Conservation (phyloP, 2,329 filamentous ascomycete genomes). For the Chalaropsis ovoidea region DNA sequence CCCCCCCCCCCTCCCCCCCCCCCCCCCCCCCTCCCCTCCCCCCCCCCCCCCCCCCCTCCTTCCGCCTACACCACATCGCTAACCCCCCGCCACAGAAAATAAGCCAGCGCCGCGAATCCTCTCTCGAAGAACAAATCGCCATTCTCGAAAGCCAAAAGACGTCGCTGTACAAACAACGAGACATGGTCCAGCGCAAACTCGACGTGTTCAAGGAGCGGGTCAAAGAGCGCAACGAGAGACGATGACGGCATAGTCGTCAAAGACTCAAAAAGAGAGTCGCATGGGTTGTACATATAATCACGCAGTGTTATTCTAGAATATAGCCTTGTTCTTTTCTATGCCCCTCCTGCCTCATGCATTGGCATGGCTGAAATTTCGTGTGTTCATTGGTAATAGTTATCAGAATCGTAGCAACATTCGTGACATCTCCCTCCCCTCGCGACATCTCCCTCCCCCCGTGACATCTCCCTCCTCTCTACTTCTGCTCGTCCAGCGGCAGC, state of each 20-base stretch:
- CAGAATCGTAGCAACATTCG: conserved; percentile 5
- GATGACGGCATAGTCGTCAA: background rate
- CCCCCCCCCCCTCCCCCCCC: background rate
- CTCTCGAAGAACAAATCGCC: conserved; percentile 38
- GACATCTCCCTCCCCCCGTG: background rate
- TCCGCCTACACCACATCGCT: background rate
- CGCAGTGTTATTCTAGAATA: too few species aligned
- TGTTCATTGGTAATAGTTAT: conserved; percentile 9
- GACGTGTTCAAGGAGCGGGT: conserved; percentile 35
- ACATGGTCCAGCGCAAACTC: conserved; percentile 37
- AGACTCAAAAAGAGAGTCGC: too few species aligned
- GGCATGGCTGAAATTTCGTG: background rate
- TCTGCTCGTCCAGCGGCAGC: conserved; percentile 49
- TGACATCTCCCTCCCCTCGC: background rate
- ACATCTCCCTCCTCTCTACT: conserved; percentile 20
- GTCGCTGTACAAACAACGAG: conserved; percentile 34
- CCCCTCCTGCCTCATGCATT: too few species aligned
- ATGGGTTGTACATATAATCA: too few species aligned
- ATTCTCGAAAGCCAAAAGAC: conserved; percentile 37
- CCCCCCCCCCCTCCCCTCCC: background rate
- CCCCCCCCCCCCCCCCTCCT: background rate
- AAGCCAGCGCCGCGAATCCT: conserved; percentile 34
- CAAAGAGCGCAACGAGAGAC: conserved; percentile 33
- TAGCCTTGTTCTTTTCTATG: too few species aligned
- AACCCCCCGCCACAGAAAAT: conserved; percentile 29